phyloP scores from a whole-genome alignment of 2,329 filamentous ascomycete species.

The Talaromyces sp. region DNA sequence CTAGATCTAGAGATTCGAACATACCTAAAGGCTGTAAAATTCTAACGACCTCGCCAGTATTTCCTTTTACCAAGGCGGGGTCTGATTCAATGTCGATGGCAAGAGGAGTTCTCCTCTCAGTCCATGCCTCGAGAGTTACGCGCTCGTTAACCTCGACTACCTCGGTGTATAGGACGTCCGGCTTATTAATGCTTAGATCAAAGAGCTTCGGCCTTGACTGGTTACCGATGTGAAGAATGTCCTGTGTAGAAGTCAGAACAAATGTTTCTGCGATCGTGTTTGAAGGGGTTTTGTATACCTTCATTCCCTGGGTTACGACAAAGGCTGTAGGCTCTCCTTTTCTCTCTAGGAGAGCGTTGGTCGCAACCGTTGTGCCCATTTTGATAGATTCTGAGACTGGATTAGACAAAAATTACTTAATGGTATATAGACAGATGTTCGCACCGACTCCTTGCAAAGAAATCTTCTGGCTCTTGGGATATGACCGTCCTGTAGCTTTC shows the following conservation, averaged over 20 bases:
- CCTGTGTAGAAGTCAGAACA: constrained; percentile 55
- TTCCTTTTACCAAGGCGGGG: constrained; percentile 54
- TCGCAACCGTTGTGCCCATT: constrained; percentile 92
- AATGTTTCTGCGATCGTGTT: background rate
- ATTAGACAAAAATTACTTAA: background rate
- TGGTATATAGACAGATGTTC: background rate
- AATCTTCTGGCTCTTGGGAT: background rate
- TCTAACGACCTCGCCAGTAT: constrained; percentile 58
- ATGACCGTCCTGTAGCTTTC: background rate
- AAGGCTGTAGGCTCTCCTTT: constrained; percentile 86
- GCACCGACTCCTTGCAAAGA: background rate
- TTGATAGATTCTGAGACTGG: background rate
- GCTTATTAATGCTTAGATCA: constrained; percentile 78
- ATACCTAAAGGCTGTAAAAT: background rate
- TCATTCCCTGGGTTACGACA: constrained; percentile 69
- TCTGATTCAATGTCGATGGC: constrained; percentile 70
- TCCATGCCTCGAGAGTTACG: constrained; percentile 63
- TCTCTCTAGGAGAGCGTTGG: constrained; percentile 81
- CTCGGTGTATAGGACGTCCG: constrained; percentile 75
- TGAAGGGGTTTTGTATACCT: background rate
- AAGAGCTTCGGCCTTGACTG: constrained; percentile 88
- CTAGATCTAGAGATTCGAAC: background rate
- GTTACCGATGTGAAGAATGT: constrained; percentile 84
- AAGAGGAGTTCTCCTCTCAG: constrained; percentile 18
- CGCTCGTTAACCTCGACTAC: constrained; percentile 86